Evolutionary conservation across 495 filamentous ascomycete genomes (phyloP), one percentile per base, ranked within the genome.

Genomic region (Trichoderma gamsii): DNA sequence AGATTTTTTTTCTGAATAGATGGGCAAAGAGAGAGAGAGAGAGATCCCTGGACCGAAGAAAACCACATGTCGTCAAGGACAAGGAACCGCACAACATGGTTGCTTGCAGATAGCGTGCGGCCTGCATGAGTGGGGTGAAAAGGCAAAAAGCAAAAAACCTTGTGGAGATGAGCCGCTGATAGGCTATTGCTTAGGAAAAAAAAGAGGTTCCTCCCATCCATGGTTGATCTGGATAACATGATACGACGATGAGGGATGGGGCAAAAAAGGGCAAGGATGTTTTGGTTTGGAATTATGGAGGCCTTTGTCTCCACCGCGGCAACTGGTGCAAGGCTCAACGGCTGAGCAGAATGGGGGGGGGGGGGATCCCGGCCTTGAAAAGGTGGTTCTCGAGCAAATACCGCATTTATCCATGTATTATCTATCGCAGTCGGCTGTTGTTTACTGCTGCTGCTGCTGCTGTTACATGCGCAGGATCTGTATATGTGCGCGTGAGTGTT

Each of bases 51-150:
- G 56, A 29, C 9, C n/a, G 16, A 56, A 56, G 2, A 56, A 56
- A 6, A 38, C 35, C 35, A 38, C 51, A 29, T 32, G 56, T 61
- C 23, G 56, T 61, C 56, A 61, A 38, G 23, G 13, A 27, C 29
- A 29, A 29, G 29, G 29, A 29, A 29, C 16, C 9, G 56, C 56
- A 32, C 7, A 32, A 61, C 56, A 61, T 61, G 56, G 23, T 61
- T 61, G 56, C 56, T 61, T 61, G 56, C 56, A 61, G 56, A 61
- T 61, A 61, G 25, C 56, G 56, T 61, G 56, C 56, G 27, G 56
- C 56, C 56, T 61, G 56, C 56, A 61, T 12, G 56, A 18, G 56
- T 61, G 56, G 56, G 56, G 56, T 32, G 1, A 29, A 1, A 29
- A 29, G 29, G 29, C 29, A 29, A 29, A 29, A 38, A 38, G 35